These are phyloP conservation scores for Teratosphaeria gauchensis DNA, from an alignment of 2,329 filamentous ascomycete species.

Conservation along the genomic window DNA sequence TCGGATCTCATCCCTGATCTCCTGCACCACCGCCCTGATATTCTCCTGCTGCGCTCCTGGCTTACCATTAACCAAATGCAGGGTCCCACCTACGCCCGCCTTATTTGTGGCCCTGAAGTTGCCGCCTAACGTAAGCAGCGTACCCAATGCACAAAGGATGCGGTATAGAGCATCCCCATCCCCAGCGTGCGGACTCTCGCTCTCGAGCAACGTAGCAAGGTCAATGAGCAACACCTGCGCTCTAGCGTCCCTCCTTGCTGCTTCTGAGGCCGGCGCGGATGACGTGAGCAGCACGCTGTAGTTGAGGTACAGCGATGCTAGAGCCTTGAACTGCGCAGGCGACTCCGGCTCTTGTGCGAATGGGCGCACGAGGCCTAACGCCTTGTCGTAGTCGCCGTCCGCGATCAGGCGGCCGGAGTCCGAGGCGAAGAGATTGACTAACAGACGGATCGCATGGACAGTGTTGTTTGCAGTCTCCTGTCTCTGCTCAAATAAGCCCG, in stretches of 20 bases:
- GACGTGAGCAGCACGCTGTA: constrained; percentile 61
- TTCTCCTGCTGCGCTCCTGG: constrained; percentile 50
- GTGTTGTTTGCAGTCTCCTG: constrained; percentile 62
- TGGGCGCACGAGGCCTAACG: constrained; percentile 54
- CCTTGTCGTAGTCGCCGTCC: constrained; percentile 48
- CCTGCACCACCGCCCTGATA: constrained; percentile 49
- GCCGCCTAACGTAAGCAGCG: constrained; percentile 54
- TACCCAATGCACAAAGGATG: constrained; percentile 73
- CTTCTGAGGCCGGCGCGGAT: constrained; percentile 17
- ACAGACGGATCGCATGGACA: constrained; percentile 74
- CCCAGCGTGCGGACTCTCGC: constrained; percentile 40
- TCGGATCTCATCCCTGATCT: constrained; percentile 45
- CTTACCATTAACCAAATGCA: constrained; percentile 38
- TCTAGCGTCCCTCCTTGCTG: constrained; percentile 17
- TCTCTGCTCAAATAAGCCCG: constrained; percentile 47
- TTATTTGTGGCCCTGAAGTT: constrained; percentile 49
- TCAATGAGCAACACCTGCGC: constrained; percentile 23
- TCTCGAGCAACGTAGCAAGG: constrained; percentile 22
- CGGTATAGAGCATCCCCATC: constrained; percentile 81
- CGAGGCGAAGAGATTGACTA: constrained; percentile 77
- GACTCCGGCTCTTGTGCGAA: constrained; percentile 45
- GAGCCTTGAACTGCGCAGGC: constrained; percentile 66
- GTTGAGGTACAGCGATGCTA: constrained; percentile 77
- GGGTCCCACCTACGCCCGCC: constrained; percentile 46
- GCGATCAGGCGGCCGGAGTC: constrained; percentile 55